phyloP scores from a whole-genome alignment of 805 yeast genomes.

The Diddensiella caesifluorescens region DNA sequence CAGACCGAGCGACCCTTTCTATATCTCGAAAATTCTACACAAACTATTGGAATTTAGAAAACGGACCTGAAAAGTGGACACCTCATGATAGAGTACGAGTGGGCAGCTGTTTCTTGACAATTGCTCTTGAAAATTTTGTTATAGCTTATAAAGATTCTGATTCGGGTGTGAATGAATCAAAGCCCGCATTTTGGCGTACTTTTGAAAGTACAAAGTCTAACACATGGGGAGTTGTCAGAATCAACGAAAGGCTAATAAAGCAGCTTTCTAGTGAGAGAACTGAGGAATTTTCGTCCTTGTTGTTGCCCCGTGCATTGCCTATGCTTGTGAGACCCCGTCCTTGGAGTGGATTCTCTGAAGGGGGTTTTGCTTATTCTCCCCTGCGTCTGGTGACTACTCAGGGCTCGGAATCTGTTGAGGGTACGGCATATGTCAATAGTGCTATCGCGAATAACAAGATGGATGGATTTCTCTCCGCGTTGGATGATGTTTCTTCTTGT shows the following conservation, averaged over 20 bases:
- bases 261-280: slow-evolving; percentile 50
- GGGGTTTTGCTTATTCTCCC: slow-evolving; percentile 67
- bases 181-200: slow-evolving; percentile 87
- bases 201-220: slow-evolving; percentile 72
- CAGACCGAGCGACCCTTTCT: not conserved
- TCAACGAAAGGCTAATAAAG: slow-evolving; percentile 62
- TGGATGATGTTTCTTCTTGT: slow-evolving; percentile 77
- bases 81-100: slow-evolving; percentile 54
- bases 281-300: slow-evolving; percentile 35
- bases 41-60: not conserved
- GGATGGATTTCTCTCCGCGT: slow-evolving; percentile 65
- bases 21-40: not conserved
- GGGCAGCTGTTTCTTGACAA: slow-evolving; percentile 70
- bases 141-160: slow-evolving; percentile 71
- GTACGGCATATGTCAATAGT: slow-evolving; percentile 75
- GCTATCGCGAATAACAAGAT: slow-evolving; percentile 66
- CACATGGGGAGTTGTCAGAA: slow-evolving; percentile 69
- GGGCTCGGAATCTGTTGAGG: slow-evolving; percentile 73
- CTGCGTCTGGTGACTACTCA: slow-evolving; percentile 27
- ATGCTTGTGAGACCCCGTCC: slow-evolving; percentile 85
- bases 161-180: slow-evolving; percentile 62
- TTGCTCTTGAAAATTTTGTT: slow-evolving; percentile 71
- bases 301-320: slow-evolving; percentile 78
- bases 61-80: slow-evolving; percentile 42
- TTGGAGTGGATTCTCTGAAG: slow-evolving; percentile 74